These are phyloP conservation scores for Meyerozyma sp. DNA, from an alignment of 1,139 yeast species.

Conservation along the genomic window DNA sequence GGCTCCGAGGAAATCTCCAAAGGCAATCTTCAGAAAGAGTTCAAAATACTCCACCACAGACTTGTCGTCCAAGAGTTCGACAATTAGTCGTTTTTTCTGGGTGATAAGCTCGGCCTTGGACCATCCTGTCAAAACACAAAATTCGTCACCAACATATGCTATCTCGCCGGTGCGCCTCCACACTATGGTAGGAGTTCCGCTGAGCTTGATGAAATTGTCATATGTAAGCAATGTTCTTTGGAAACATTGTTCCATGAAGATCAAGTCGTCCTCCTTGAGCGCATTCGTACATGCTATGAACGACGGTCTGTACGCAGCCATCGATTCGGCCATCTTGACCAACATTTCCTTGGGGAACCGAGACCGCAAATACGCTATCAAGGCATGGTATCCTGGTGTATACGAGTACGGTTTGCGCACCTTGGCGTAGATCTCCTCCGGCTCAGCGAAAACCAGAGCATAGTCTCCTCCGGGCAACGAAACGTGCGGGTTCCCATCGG, in stretches of 20 bases:
- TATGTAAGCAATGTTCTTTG: slow-evolving; percentile 87
- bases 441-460: slow-evolving; percentile 47
- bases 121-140: slow-evolving; percentile 90
- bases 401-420: slow-evolving; percentile 77
- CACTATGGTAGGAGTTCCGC: slow-evolving; percentile 91
- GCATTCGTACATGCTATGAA: slow-evolving; percentile 91
- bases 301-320: slow-evolving; percentile 87
- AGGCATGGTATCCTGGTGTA: slow-evolving; percentile 84
- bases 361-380: slow-evolving; percentile 66
- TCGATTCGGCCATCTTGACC: slow-evolving; percentile 78
- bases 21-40: slow-evolving; percentile 77
- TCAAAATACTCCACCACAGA: slow-evolving; percentile 86
- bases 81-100: slow-evolving; percentile 59
- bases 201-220: slow-evolving; percentile 73
- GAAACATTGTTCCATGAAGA: slow-evolving; percentile 94
- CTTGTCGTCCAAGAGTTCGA: slow-evolving; percentile 83
- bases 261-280: slow-evolving; percentile 81
- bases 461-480: slow-evolving; percentile 13
- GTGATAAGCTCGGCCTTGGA: slow-evolving; percentile 56
- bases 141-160: slow-evolving; percentile 90
- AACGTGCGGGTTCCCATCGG: slow-evolving; percentile 30
- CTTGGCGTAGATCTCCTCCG: slow-evolving; percentile 74
- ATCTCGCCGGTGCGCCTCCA: slow-evolving; percentile 97
- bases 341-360: slow-evolving; percentile 69
- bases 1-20: slow-evolving; percentile 89